phyloP scores from a whole-genome alignment of 2,329 filamentous ascomycete species.

The Pseudonectria foliicola region DNA sequence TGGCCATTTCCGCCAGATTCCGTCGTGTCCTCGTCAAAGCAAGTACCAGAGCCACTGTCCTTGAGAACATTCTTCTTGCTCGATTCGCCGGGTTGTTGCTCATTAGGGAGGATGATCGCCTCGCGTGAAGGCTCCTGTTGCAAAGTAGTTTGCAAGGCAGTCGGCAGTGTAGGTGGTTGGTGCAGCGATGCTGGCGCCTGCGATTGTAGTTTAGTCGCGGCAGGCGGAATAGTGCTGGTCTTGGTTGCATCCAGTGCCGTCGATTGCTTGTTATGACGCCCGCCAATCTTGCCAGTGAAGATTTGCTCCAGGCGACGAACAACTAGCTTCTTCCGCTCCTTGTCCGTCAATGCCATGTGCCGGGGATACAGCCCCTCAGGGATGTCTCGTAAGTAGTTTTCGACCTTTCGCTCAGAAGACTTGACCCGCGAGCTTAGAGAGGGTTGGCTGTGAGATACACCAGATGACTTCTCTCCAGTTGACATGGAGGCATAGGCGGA shows the following conservation, averaged over 20 bases:
- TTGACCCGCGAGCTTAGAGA: conserved; percentile 29
- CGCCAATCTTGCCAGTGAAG: conserved; percentile 63
- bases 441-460: conserved; percentile 31
- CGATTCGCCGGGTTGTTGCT: conserved; percentile 20
- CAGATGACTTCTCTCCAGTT: conserved; percentile 39
- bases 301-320: conserved; percentile 72
- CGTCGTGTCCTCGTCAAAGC: conserved; percentile 41
- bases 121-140: conserved; percentile 36
- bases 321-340: conserved; percentile 68
- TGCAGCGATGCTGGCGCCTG: conserved; percentile 22
- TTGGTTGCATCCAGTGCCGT: conserved; percentile 8
- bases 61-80: conserved; percentile 35
- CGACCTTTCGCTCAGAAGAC: conserved; percentile 53
- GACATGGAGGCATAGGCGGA: conserved; percentile 67
- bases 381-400: conserved; percentile 66
- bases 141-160: neutral
- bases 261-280: conserved; percentile 28
- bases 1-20: conserved; percentile 34
- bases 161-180: conserved; percentile 24
- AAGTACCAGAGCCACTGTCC: conserved; percentile 37
- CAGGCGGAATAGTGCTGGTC: conserved; percentile 5
- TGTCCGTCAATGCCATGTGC: conserved; percentile 58
- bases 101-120: conserved; percentile 37
- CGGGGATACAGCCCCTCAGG: conserved; percentile 61
- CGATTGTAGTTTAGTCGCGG: conserved; percentile 23